Evolutionary conservation across 345 rosid species (phyloP).

Genomic region (Acer saccharum): DNA sequence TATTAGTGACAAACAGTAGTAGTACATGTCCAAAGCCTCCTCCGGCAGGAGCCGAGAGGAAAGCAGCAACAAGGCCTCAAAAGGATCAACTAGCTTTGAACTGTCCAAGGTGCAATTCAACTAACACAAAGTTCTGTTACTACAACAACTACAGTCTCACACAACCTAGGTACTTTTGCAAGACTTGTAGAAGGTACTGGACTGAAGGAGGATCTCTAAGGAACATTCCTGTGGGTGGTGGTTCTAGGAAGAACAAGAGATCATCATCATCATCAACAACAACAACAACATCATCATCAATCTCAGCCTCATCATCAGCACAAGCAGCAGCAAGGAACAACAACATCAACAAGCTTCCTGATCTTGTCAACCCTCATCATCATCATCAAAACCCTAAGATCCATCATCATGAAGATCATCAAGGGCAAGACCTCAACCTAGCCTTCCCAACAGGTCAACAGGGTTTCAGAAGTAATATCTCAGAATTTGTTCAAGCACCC

Average conservation of each 20-base stretch:
- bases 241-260: slow-evolving; percentile 97
- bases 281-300: slow-evolving; percentile 34
- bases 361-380: slow-evolving; percentile 48
- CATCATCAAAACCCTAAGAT: slow-evolving; percentile 54
- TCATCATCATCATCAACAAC: slow-evolving; percentile 40
- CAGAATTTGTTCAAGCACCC: slow-evolving; percentile 63
- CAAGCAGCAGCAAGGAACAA: slow-evolving; percentile 36
- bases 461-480: slow-evolving; percentile 50
- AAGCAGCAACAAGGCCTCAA: slow-evolving; percentile 54
- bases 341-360: slow-evolving; percentile 49
- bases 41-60: slow-evolving; percentile 49
- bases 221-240: slow-evolving; percentile 97
- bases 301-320: slow-evolving; percentile 15
- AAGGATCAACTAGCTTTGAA: slow-evolving; percentile 74
- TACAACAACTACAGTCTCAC: slow-evolving; percentile 98
- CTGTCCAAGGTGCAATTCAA: slow-evolving; percentile 97
- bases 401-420: slow-evolving; percentile 25
- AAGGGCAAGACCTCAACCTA: slow-evolving; percentile 83
- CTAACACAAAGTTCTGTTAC: slow-evolving; percentile 95
- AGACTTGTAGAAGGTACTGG: slow-evolving; percentile 98
- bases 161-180: slow-evolving; percentile 95
- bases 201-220: slow-evolving; percentile 96
- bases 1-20: slow-evolving; percentile 47
- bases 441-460: slow-evolving; percentile 51
- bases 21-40: slow-evolving; percentile 48